Conservation (phyloP, 768 basidiomycete species). For the Chalciporus pseudorubinellus region DNA sequence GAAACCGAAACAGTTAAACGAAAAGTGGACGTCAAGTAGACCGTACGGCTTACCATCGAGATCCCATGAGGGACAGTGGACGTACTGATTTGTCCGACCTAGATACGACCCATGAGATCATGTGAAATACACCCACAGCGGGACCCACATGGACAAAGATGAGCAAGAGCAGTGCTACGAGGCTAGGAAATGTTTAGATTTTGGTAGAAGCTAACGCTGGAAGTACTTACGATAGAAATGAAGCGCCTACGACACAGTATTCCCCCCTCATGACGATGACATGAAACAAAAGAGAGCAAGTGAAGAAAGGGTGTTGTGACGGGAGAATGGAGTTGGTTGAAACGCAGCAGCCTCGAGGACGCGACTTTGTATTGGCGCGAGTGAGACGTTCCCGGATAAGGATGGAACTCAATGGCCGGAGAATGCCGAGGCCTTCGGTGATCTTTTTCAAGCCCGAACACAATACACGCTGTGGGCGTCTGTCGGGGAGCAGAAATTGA, state of each 20-base stretch:
- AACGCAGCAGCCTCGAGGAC: conserved; percentile 23
- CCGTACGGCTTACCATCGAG: conserved; percentile 55
- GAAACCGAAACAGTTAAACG: conserved; percentile 15
- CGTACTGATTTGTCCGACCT: conserved; percentile 85
- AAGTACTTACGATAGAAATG: conserved; percentile 64
- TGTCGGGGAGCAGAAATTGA: too few species aligned
- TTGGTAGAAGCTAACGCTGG: conserved; percentile 3
- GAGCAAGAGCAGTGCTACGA: conserved; percentile 51
- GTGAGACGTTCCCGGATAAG: too few species aligned
- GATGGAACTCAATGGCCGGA: too few species aligned
- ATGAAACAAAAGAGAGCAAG: conserved; percentile 19
- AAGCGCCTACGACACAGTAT: conserved; percentile 69
- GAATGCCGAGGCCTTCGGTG: background rate
- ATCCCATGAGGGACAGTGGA: conserved; percentile 68
- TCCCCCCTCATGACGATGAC: conserved; percentile 61
- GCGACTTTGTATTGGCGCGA: conserved; percentile 16
- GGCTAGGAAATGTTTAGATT: conserved; percentile 15
- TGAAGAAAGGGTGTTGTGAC: conserved; percentile 16
- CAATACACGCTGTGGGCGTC: too few species aligned
- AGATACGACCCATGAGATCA: conserved; percentile 21
- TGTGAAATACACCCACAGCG: conserved; percentile 11
- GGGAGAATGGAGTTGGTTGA: conserved; percentile 16
- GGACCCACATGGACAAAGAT: conserved; percentile 77
- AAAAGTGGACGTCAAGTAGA: background rate
- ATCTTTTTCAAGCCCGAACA: too few species aligned